Evolutionary conservation across 768 basidiomycete genomes (phyloP), one percentile per base, ranked within the genome.

Genomic region (Rhodotorula graminis): DNA sequence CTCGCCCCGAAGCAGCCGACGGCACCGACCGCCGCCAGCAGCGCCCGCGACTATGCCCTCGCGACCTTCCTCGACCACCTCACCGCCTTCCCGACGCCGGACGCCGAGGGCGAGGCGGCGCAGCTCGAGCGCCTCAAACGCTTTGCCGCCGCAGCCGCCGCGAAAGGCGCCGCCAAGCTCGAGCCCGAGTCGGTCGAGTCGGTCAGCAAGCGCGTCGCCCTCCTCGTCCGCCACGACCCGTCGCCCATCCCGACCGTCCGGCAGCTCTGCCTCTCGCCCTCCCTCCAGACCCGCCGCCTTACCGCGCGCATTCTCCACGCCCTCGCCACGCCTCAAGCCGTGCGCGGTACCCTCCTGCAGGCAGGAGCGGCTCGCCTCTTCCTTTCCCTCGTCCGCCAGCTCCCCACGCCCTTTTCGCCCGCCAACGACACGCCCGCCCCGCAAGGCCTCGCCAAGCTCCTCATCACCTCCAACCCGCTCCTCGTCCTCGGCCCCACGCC

Each of bases 401-500:
- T 67, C 8, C 60, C 60, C 3, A n/a, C 61, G 12, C 72, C 70
- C 0, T 73, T 74, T 44, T 46, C 57, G 2, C 57, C 65, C 61
- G 69, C 49, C 18, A 73, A 47, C 18, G 62, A 71, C 65, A 44
- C 52, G 33, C 50, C 78, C 27, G 84, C 92, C 1, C 86, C 91
- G 40, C 95, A 98, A 80, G 93, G 93, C 5, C 83, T 96, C 40
- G 91, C 93, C 25, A 96, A 97, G 79, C 87, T 99, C 40, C 84
- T 91, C 58, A 98, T 98, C 77, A 97, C 95, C 2, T 85, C 93
- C 5, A 88, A 93, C 18, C 96, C 96, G 0, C 81, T 91, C 0
- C 89, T 92, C 72, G 90, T 97, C 44, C 94, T 96, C 82, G 94
- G 94, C 3, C 90, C 93, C 15, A 86, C 90, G 71, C 85, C 87